phyloP scores from a whole-genome alignment of 371 early-diverging fungal genomes.

The Amoeboradix gromovi region DNA sequence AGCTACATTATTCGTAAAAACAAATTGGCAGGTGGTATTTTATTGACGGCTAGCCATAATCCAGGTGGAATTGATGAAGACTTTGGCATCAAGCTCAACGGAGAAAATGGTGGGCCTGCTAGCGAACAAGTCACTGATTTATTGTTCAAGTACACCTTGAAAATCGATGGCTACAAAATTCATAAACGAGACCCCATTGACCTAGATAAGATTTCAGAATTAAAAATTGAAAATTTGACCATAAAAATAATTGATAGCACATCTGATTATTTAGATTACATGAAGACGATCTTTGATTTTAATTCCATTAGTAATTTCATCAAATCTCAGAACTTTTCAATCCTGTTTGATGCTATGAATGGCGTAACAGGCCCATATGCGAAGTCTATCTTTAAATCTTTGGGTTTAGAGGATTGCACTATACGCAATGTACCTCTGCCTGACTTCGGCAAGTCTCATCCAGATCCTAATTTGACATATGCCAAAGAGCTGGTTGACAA shows the following conservation, averaged over 20 bases:
- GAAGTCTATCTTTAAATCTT: conserved; percentile 49
- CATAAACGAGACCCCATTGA: too few relatives aligned
- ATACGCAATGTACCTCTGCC: conserved; percentile 53
- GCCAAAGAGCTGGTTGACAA: conserved; percentile 73
- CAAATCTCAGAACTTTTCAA: conserved; percentile 32
- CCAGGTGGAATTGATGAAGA: conserved; percentile 89
- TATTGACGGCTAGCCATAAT: conserved; percentile 87
- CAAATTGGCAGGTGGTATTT: conserved; percentile 62
- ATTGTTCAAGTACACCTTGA: conserved; percentile 42
- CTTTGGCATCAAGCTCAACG: conserved; percentile 93
- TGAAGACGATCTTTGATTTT: conserved; percentile 72
- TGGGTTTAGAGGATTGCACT: conserved; percentile 43
- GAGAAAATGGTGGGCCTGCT: conserved; percentile 80
- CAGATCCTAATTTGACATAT: conserved; percentile 91
- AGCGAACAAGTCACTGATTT: conserved; percentile 68
- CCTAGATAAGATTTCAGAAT: conserved; percentile 35
- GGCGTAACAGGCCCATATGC: conserved; percentile 90
- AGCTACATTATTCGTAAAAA: conserved; percentile 66
- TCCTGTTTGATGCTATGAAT: conserved; percentile 83
- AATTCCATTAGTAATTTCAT: conserved; percentile 33
- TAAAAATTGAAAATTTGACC: conserved; percentile 9
- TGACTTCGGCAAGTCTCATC: conserved; percentile 84
- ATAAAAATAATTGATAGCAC: conserved; percentile 72
- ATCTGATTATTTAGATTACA: conserved; percentile 49
- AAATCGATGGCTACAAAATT: conserved; percentile 31